Conservation (phyloP, 495 filamentous ascomycete genomes). For the Letharia columbiana region DNA sequence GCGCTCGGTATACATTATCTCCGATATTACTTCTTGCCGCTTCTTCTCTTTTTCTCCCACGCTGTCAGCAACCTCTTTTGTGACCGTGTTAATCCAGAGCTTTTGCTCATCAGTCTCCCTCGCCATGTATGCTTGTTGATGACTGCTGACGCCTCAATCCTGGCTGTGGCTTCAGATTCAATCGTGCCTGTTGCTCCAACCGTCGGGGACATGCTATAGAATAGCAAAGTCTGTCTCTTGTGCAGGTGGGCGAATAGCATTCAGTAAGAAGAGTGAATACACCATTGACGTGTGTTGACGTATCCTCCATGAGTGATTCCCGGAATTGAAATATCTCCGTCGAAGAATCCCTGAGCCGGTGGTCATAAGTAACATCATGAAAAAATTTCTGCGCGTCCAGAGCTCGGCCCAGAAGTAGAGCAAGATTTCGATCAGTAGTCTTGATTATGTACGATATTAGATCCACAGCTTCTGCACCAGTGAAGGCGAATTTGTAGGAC, state of each 20-base stretch:
- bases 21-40: slow-evolving; percentile 94
- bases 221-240: slow-evolving; percentile 87
- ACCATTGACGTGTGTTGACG: slow-evolving; percentile 79
- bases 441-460: slow-evolving; percentile 90
- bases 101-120: slow-evolving; percentile 92
- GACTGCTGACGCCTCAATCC: slow-evolving; percentile 77
- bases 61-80: slow-evolving; percentile 85
- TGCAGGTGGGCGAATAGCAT: slow-evolving; percentile 98
- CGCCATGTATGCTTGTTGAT: slow-evolving; percentile 70
- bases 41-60: slow-evolving; percentile 90
- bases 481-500: slow-evolving; percentile 94
- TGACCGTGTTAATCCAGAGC: slow-evolving; percentile 97
- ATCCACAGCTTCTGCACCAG: slow-evolving; percentile 90
- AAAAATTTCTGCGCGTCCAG: slow-evolving; percentile 99
- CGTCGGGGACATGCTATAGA: slow-evolving; percentile 95
- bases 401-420: slow-evolving; percentile 83
- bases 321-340: slow-evolving; percentile 95
- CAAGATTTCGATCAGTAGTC: slow-evolving; percentile 91
- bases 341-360: slow-evolving; percentile 81
- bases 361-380: slow-evolving; percentile 97
- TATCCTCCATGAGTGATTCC: slow-evolving; percentile 83
- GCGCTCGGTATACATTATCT: slow-evolving; percentile 97
- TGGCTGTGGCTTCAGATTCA: slow-evolving; percentile 86
- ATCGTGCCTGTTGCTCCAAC: slow-evolving; percentile 85
- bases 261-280: slow-evolving; percentile 94